Evolutionary conservation across 768 basidiomycete species (phyloP).

Genomic region (Chalciporus piperatus): DNA sequence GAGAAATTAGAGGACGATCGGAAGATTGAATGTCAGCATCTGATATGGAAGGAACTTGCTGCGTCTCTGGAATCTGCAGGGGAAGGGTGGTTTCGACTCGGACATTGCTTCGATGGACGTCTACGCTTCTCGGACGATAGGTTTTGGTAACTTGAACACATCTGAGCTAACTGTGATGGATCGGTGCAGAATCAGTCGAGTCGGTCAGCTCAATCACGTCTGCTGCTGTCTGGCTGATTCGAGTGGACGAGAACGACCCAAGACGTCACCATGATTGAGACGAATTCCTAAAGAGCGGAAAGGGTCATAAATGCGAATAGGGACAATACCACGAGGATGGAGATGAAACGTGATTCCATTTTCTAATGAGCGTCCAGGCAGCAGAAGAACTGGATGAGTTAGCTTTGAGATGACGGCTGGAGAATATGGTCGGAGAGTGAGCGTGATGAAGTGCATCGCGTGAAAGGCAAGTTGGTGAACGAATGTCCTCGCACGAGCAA

Average conservation of each 20-base stretch:
- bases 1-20: not conserved
- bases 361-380: slow-evolving; percentile 17
- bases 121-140: not conserved
- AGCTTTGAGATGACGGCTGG: not conserved
- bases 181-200: slow-evolving; percentile 17
- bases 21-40: not conserved
- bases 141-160: not conserved
- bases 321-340: not conserved
- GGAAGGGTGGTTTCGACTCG: not conserved
- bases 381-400: not conserved
- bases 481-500: not conserved
- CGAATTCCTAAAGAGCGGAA: slow-evolving; percentile 10
- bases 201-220: slow-evolving; percentile 23
- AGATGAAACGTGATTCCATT: slow-evolving; percentile 10
- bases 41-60: not conserved
- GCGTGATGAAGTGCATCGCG: not conserved
- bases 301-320: not conserved
- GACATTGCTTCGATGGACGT: not conserved
- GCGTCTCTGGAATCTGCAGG: not conserved
- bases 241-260: slow-evolving; percentile 12
- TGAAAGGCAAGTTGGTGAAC: not conserved
- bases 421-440: not conserved
- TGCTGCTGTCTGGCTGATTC: not conserved
- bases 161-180: not conserved
- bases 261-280: slow-evolving; percentile 3